These are phyloP conservation scores for Colletotrichum sp. DNA, from an alignment of 2,329 filamentous ascomycete species.

Conservation along the genomic window DNA sequence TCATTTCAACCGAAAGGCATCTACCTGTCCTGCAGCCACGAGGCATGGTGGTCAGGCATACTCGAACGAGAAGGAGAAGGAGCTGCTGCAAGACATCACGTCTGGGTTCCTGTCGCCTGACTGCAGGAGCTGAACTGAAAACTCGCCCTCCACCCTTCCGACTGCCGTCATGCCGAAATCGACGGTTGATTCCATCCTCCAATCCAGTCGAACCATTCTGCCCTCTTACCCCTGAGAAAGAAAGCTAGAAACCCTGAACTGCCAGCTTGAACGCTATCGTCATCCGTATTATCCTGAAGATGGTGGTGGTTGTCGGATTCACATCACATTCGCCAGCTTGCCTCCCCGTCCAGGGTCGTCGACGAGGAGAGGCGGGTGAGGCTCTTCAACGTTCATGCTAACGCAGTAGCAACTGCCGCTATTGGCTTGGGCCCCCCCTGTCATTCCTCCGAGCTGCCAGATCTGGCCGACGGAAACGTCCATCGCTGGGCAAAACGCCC, in stretches of 20 bases:
- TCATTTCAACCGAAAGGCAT: background rate
- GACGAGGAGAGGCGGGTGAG: background rate
- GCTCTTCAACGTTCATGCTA: constrained; percentile 9
- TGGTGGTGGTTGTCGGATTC: background rate
- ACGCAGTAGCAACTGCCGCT: background rate
- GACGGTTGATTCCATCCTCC: background rate
- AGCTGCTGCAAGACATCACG: background rate
- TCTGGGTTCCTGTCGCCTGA: background rate
- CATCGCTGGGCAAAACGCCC: constrained; percentile 8
- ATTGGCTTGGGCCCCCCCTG: background rate
- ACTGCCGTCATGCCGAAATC: background rate
- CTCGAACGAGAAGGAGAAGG: background rate
- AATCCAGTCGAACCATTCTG: background rate
- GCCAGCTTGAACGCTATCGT: background rate
- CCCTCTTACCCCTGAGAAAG: background rate
- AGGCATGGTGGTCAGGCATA: background rate
- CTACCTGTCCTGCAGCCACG: background rate
- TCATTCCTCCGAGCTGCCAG: background rate
- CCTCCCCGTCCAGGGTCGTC: background rate
- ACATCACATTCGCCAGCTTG: background rate
- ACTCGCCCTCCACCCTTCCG: background rate
- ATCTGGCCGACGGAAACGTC: constrained; percentile 7
- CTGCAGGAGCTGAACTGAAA: background rate
- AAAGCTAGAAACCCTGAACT: background rate
- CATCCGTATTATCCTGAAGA: background rate